These are phyloP conservation scores for Halophytophthora batemanensis DNA, from an alignment of 352 stramenopile genomes.

Conservation along the genomic window DNA sequence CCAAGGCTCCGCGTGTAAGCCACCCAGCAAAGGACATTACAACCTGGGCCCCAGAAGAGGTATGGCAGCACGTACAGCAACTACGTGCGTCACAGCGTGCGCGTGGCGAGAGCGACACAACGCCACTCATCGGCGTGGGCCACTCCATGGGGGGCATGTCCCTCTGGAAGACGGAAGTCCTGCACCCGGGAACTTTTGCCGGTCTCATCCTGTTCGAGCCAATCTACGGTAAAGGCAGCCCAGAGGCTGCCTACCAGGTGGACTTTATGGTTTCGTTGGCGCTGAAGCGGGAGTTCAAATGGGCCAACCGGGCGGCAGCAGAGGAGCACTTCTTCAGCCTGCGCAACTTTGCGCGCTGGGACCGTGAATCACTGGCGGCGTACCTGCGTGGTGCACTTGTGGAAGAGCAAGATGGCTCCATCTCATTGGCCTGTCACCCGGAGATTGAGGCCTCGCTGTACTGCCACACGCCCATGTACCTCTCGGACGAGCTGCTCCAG, in stretches of 20 bases:
- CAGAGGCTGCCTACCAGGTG: conserved; percentile 19
- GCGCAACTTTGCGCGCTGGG: conserved; percentile 32
- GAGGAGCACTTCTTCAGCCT: conserved; percentile 25
- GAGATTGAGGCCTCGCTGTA: conserved; percentile 42
- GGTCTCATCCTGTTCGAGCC: conserved; percentile 41
- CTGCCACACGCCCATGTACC: conserved; percentile 26
- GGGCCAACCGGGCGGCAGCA: conserved; percentile 16
- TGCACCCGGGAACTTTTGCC: conserved; percentile 36
- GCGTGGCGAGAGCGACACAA: conserved; percentile 12
- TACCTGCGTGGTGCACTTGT: conserved; percentile 25
- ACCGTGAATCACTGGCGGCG: conserved; percentile 22
- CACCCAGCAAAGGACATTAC: conserved; percentile 29
- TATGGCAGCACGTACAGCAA: conserved; percentile 24
- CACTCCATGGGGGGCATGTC: conserved; percentile 51
- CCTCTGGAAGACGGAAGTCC: conserved; percentile 38
- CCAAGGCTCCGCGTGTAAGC: conserved; percentile 27
- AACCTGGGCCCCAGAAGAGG: conserved; percentile 21
- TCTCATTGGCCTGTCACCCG: conserved; percentile 34
- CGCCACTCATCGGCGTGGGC: conserved; percentile 40
- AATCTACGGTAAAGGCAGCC: conserved; percentile 21
- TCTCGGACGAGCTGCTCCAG: conserved; percentile 24
- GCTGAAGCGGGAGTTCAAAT: conserved; percentile 22
- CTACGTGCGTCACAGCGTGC: conserved; percentile 18
- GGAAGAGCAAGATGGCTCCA: conserved; percentile 22
- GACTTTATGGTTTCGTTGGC: conserved; percentile 23